Percentiles rank a stretch among this genome's conserved stretches.
Evolutionary conservation across 305 asterid genomes (phyloP).

Genomic region (Ajuga reptans): DNA sequence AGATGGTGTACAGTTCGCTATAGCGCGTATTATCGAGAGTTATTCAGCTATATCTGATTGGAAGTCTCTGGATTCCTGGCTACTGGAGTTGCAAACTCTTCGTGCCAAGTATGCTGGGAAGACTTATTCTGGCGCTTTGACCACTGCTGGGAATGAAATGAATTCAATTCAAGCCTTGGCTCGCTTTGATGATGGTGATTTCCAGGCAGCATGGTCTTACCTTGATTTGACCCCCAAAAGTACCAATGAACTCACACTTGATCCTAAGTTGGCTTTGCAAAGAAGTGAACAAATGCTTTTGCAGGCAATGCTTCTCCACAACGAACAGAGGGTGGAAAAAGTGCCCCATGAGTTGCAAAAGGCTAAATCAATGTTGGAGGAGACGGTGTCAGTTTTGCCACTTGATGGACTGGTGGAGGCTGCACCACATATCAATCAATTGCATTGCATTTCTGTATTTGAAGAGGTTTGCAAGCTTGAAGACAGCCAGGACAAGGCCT

Average conservation of each 20-base stretch:
- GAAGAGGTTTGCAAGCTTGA: slow-evolving; percentile 54
- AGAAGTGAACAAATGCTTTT: slow-evolving; percentile 98
- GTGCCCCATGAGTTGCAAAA: slow-evolving; percentile 70
- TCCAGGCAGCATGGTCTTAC: slow-evolving; percentile 87
- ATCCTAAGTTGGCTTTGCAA: slow-evolving; percentile 90
- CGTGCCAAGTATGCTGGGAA: slow-evolving; percentile 90
- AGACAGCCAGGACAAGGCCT: slow-evolving; percentile 39
- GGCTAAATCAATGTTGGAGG: slow-evolving; percentile 80
- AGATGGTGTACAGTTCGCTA: slow-evolving; percentile 78
- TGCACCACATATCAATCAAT: slow-evolving; percentile 71
- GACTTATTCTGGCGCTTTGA: slow-evolving; percentile 84
- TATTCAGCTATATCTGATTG: slow-evolving; percentile 86
- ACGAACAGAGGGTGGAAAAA: slow-evolving; percentile 71
- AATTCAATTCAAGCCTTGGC: slow-evolving; percentile 90
- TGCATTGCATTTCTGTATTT: slow-evolving; percentile 74
- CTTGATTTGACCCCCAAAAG: slow-evolving; percentile 98
- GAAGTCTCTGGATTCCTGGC: slow-evolving; percentile 95
- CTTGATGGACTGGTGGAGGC: slow-evolving; percentile 86
- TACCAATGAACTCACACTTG: slow-evolving; percentile 79
- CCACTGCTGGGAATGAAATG: slow-evolving; percentile 92
- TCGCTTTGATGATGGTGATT: slow-evolving; percentile 82
- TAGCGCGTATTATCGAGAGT: slow-evolving; percentile 79
- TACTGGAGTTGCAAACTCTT: slow-evolving; percentile 77
- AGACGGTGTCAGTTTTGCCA: slow-evolving; percentile 70
- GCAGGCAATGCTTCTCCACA: slow-evolving; percentile 91